Evolutionary conservation across 495 filamentous ascomycete genomes (phyloP).

Genomic region (Xylaria sp.): DNA sequence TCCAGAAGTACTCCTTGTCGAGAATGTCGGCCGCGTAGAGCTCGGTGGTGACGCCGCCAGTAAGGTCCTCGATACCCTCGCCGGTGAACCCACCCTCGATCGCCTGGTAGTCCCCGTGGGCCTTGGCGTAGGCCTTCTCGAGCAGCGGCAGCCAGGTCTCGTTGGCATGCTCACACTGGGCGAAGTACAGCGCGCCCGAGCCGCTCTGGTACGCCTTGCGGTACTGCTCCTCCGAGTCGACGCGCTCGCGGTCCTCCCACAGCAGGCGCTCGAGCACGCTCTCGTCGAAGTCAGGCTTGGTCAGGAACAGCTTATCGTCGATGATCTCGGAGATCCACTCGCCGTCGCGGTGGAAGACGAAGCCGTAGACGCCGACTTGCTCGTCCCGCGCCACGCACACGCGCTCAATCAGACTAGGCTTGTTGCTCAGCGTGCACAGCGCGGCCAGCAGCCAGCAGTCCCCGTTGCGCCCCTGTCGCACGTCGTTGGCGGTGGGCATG

Average conservation of each 20-base stretch:
- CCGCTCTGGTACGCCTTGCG: slow-evolving; percentile 73
- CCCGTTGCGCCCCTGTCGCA: slow-evolving; percentile 79
- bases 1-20: slow-evolving; percentile 89
- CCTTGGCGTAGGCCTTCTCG: slow-evolving; percentile 97
- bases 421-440: slow-evolving; percentile 82
- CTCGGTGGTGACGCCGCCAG: slow-evolving; percentile 87
- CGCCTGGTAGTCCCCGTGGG: slow-evolving; percentile 83
- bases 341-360: slow-evolving; percentile 91
- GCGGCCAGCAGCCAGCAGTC: slow-evolving; percentile 95
- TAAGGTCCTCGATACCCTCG: slow-evolving; percentile 92
- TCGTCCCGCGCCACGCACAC: slow-evolving; percentile 86
- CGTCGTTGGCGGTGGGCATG: slow-evolving; percentile 81
- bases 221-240: slow-evolving; percentile 80
- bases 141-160: slow-evolving; percentile 95
- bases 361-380: slow-evolving; percentile 88
- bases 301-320: slow-evolving; percentile 80
- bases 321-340: slow-evolving; percentile 93
- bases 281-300: slow-evolving; percentile 83
- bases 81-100: slow-evolving; percentile 88
- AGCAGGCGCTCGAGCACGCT: slow-evolving; percentile 66
- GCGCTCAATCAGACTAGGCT: slow-evolving; percentile 76
- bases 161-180: slow-evolving; percentile 81
- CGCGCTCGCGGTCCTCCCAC: slow-evolving; percentile 75
- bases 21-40: slow-evolving; percentile 82
- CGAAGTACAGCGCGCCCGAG: slow-evolving; percentile 82